These are phyloP conservation scores for Tolypocladium sp. DNA, from an alignment of 2,329 filamentous ascomycete genomes.

Conservation along the genomic window DNA sequence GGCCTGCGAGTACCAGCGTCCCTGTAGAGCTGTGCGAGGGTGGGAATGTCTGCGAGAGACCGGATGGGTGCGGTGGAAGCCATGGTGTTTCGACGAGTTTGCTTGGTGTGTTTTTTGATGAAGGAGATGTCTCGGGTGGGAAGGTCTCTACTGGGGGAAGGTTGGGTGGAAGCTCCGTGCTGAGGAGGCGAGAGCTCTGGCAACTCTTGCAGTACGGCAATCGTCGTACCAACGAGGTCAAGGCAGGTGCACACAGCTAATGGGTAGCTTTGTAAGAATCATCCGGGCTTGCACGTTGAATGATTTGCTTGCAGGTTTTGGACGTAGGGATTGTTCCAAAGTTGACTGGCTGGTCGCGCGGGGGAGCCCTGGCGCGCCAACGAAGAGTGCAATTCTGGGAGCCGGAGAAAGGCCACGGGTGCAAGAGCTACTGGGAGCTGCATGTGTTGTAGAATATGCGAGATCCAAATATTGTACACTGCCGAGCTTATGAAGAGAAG, in stretches of 20 bases:
- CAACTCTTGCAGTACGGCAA: neutral
- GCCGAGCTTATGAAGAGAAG: no score
- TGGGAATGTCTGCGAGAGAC: constrained; percentile 48
- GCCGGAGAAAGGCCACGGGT: neutral
- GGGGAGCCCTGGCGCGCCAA: neutral
- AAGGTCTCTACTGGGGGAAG: neutral
- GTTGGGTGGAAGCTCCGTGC: no score
- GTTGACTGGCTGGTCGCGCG: no score
- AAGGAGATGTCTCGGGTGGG: neutral
- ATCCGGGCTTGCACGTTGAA: neutral
- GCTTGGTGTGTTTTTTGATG: neutral
- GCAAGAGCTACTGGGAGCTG: neutral
- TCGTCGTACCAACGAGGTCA: neutral
- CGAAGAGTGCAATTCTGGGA: neutral
- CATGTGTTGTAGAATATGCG: neutral
- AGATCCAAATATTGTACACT: neutral
- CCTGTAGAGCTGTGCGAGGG: constrained; percentile 56
- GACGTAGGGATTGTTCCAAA: neutral
- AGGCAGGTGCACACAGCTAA: neutral
- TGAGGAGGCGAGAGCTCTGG: neutral
- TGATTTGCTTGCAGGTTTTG: neutral
- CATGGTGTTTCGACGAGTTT: neutral
- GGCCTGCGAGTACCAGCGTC: neutral
- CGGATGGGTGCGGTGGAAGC: constrained; percentile 12
- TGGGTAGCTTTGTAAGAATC: neutral